Conservation (phyloP, 1,284 basidiomycete genomes). For the Meripilus lineatus region DNA sequence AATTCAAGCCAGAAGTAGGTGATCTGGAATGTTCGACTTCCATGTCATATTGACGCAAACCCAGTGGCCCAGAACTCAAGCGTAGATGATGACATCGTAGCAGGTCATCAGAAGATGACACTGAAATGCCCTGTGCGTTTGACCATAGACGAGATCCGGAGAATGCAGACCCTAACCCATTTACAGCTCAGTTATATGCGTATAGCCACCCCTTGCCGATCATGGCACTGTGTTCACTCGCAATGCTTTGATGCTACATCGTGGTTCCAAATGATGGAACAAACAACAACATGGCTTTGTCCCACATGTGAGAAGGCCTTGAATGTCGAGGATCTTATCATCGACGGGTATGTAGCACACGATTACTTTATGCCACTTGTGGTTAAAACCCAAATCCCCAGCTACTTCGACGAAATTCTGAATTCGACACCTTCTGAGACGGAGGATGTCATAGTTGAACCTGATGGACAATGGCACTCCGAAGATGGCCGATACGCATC, state of each 20-base stretch:
- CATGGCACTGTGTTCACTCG: slow-evolving; percentile 80
- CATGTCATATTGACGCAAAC: neutral
- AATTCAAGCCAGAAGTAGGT: slow-evolving; percentile 62
- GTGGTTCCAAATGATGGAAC: slow-evolving; percentile 95
- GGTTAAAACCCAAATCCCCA: slow-evolving; percentile 24
- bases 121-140: slow-evolving; percentile 84
- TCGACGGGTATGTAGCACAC: slow-evolving; percentile 80
- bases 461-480: slow-evolving; percentile 95
- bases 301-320: slow-evolving; percentile 89
- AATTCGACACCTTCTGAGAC: slow-evolving; percentile 71
- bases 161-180: slow-evolving; percentile 4
- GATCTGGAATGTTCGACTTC: neutral
- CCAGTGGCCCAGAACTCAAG: slow-evolving; percentile 55
- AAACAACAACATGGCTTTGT: slow-evolving; percentile 94
- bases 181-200: slow-evolving; percentile 84
- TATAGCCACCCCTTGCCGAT: slow-evolving; percentile 82
- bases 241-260: slow-evolving; percentile 96
- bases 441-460: slow-evolving; percentile 91
- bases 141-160: neutral
- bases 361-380: slow-evolving; percentile 1
- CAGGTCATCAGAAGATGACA: slow-evolving; percentile 83
- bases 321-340: slow-evolving; percentile 77
- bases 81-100: slow-evolving; percentile 86
- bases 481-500: slow-evolving; percentile 83
- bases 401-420: slow-evolving; percentile 83